A percentile compares a stretch with the other conserved stretches of the same genome.
Evolutionary conservation across 495 filamentous ascomycete species (phyloP).

Genomic region (Xylaria castorea): DNA sequence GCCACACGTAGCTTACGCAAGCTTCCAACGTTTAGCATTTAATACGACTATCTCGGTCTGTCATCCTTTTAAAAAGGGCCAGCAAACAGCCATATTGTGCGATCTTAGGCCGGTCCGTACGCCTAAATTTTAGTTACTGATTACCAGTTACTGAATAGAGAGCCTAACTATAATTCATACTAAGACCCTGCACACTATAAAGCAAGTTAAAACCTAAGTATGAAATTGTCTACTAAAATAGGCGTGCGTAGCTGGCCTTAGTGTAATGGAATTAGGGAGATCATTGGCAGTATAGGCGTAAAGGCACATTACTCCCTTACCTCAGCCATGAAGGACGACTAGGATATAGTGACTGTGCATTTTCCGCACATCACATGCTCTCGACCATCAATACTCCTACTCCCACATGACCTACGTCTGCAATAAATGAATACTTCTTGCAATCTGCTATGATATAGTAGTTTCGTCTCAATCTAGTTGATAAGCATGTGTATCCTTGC

Average conservation of each 20-base stretch:
- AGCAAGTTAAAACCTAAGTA: background rate
- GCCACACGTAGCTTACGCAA: background rate
- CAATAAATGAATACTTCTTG: background rate
- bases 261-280: background rate
- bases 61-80: background rate
- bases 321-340: background rate
- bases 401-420: background rate
- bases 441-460: background rate
- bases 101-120: background rate
- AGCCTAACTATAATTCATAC: background rate
- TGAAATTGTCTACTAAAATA: background rate
- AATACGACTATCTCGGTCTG: background rate
- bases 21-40: background rate
- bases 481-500: background rate
- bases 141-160: background rate
- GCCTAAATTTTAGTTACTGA: background rate
- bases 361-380: background rate
- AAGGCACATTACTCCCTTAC: background rate
- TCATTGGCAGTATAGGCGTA: background rate
- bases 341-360: background rate
- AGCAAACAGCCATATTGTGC: background rate
- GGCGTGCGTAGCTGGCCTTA: background rate
- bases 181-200: background rate
- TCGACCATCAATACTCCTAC: background rate
- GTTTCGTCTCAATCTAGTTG: background rate